These are phyloP conservation scores for Geotrichum klebahnii DNA, from an alignment of 1,139 yeast species.

Conservation along the genomic window DNA sequence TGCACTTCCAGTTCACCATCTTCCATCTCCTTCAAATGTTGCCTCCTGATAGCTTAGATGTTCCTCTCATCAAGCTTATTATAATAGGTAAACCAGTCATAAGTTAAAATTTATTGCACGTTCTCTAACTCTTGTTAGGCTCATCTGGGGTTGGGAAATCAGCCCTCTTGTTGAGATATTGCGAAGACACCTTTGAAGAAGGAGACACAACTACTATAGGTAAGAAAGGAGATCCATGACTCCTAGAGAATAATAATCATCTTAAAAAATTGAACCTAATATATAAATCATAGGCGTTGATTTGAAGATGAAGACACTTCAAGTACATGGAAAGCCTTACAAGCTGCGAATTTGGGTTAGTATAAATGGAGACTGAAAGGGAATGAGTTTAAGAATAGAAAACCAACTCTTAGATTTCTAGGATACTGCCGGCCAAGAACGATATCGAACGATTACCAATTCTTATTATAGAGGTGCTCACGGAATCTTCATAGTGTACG, in stretches of 20 bases:
- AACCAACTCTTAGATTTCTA: neutral
- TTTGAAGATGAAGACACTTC: conserved; percentile 17
- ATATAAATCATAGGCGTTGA: conserved; percentile 16
- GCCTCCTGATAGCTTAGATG: conserved; percentile 18
- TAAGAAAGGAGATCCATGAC: neutral
- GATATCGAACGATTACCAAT: conserved; percentile 95
- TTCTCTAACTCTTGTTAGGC: conserved; percentile 9
- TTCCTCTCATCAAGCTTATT: conserved; percentile 19
- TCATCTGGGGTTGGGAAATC: conserved; percentile 22
- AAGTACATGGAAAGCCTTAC: conserved; percentile 21
- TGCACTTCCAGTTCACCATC: neutral
- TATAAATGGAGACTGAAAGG: neutral
- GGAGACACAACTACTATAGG: conserved; percentile 20
- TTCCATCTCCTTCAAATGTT: conserved; percentile 6
- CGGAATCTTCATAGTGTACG: conserved; percentile 94
- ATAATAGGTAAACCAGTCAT: conserved; percentile 14
- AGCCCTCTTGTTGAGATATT: conserved; percentile 18
- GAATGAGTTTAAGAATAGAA: too few species aligned
- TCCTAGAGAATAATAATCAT: neutral
- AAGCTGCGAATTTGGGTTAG: conserved; percentile 21
- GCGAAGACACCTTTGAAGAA: conserved; percentile 20
- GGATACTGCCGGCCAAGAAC: conserved; percentile 99
- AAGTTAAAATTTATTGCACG: neutral
- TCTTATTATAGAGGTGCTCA: conserved; percentile 98
- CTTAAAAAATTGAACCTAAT: neutral